Conservation (phyloP, 352 stramenopile genomes). For the Phytophthora crassamura region DNA sequence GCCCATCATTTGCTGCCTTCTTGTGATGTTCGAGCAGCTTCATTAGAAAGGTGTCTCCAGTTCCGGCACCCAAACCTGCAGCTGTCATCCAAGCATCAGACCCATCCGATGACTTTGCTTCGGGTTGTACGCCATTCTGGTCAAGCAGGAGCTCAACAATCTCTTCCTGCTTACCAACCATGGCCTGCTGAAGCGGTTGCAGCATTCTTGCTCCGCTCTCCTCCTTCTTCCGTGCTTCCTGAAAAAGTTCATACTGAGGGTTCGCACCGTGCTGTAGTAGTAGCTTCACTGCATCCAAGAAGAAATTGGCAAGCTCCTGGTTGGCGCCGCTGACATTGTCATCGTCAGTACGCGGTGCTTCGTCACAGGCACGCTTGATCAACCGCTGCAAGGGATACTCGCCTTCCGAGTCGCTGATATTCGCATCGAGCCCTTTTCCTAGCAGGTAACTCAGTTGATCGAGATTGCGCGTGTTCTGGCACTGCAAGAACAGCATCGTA, state of each 20-base stretch:
- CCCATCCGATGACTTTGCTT: slow-evolving; percentile 46
- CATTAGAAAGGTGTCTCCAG: slow-evolving; percentile 56
- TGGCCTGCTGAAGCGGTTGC: slow-evolving; percentile 72
- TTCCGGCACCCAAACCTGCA: slow-evolving; percentile 28
- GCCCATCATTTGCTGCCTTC: slow-evolving; percentile 38
- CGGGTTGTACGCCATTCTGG: slow-evolving; percentile 47
- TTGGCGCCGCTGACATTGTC: slow-evolving; percentile 13
- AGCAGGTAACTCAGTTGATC: slow-evolving; percentile 75
- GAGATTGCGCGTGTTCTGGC: slow-evolving; percentile 66
- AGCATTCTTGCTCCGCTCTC: slow-evolving; percentile 13
- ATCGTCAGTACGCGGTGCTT: slow-evolving; percentile 32
- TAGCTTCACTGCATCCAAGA: slow-evolving; percentile 52
- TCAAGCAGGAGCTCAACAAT: slow-evolving; percentile 62
- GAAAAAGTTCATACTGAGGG: slow-evolving; percentile 52
- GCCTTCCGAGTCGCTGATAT: slow-evolving; percentile 69
- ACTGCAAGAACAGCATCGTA: slow-evolving; percentile 87
- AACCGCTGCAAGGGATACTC: slow-evolving; percentile 70
- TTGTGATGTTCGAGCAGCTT: slow-evolving; percentile 55
- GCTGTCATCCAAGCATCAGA: slow-evolving; percentile 72
- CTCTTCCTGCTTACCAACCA: slow-evolving; percentile 47
- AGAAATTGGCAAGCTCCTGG: slow-evolving; percentile 45
- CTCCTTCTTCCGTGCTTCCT: slow-evolving; percentile 21
- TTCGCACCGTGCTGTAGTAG: slow-evolving; percentile 58
- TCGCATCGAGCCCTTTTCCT: slow-evolving; percentile 71
- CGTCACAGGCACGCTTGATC: slow-evolving; percentile 40